Evolutionary conservation across 2,329 filamentous ascomycete genomes (phyloP).

Genomic region (Alternaria sp.): DNA sequence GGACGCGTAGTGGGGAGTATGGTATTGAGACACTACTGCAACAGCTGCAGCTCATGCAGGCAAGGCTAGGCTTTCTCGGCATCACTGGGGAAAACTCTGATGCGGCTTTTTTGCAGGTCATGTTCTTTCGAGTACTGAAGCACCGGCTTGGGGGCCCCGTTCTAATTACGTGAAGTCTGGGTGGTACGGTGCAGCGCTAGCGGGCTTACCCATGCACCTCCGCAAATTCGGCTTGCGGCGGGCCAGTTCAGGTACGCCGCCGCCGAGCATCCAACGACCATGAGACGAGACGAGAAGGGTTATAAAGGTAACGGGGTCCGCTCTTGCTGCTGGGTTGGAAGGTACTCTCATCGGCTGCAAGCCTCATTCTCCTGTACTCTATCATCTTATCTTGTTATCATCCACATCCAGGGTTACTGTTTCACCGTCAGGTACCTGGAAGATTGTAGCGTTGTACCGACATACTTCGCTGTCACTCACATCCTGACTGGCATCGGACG

Average conservation of each 20-base stretch:
- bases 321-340: neutral
- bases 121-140: slow-evolving; percentile 11
- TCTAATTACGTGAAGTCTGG: slow-evolving; percentile 37
- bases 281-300: neutral
- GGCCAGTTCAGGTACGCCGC: slow-evolving; percentile 26
- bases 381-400: slow-evolving; percentile 12
- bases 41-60: slow-evolving; percentile 9
- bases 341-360: neutral
- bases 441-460: slow-evolving; percentile 32
- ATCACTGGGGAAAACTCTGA: slow-evolving; percentile 34
- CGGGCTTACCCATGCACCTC: slow-evolving; percentile 11
- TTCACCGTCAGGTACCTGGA: slow-evolving; percentile 11
- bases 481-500: slow-evolving; percentile 8
- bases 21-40: slow-evolving; percentile 11
- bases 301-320: slow-evolving; percentile 6
- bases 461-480: neutral
- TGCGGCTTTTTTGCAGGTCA: slow-evolving; percentile 32
- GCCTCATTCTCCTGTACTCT: neutral
- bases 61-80: slow-evolving; percentile 8
- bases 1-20: slow-evolving; percentile 15
- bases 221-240: slow-evolving; percentile 24
- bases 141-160: slow-evolving; percentile 9
- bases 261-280: slow-evolving; percentile 5
- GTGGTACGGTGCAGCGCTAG: slow-evolving; percentile 28
- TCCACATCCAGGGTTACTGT: slow-evolving; percentile 12